Conservation (phyloP, 139 green algal species). For the Astrephomene gubernaculifera region DNA sequence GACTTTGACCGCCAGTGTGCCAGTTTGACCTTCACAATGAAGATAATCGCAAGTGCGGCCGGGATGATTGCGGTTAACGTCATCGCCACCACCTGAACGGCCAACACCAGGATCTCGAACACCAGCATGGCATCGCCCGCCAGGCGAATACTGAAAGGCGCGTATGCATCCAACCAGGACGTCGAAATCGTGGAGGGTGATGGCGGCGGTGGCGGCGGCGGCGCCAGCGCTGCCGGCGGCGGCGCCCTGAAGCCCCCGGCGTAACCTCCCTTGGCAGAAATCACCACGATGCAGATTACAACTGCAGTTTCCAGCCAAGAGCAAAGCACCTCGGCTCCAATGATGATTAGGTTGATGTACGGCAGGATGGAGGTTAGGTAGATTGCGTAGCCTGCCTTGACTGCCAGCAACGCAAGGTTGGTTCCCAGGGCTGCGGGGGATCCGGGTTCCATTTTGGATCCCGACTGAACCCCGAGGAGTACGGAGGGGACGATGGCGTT, state of each 20-base stretch:
- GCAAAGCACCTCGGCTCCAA: constrained; percentile 17
- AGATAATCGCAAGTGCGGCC: background rate
- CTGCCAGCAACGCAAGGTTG: constrained; percentile 20
- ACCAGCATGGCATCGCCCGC: constrained; percentile 35
- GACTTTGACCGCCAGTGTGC: too few species aligned
- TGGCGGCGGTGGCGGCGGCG: background rate
- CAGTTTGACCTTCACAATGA: background rate
- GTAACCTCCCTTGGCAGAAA: background rate
- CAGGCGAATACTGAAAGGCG: background rate
- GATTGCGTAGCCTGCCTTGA: constrained; percentile 24
- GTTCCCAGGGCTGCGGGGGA: background rate
- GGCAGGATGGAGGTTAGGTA: constrained; percentile 24
- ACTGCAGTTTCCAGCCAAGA: constrained; percentile 21
- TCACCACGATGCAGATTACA: constrained; percentile 2
- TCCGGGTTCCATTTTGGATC: background rate
- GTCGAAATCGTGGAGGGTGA: background rate
- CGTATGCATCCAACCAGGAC: background rate
- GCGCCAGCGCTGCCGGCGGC: background rate
- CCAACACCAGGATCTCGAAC: constrained; percentile 9
- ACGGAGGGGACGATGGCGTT: constrained; percentile 13
- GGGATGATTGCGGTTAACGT: constrained; percentile 7
- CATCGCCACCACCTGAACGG: constrained; percentile 16
- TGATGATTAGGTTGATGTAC: constrained; percentile 32
- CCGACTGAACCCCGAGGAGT: constrained; percentile 28
- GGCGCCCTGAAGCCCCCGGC: background rate